Evolutionary conservation across 2,329 filamentous ascomycete genomes (phyloP).

Genomic region (Ophiocordyceps camponoti-floridani): DNA sequence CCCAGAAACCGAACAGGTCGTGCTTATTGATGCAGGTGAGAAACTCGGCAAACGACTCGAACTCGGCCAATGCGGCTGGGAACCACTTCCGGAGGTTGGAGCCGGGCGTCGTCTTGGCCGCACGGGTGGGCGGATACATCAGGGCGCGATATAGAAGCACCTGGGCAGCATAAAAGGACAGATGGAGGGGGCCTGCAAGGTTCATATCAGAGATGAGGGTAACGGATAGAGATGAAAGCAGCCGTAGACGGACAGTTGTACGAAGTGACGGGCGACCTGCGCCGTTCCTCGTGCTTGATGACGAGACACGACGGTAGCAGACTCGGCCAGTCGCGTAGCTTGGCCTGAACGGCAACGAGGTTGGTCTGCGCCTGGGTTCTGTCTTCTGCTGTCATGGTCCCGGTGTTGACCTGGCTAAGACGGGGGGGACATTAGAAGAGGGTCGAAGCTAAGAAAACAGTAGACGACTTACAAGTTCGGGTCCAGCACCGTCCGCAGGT

Average conservation of each 20-base stretch:
- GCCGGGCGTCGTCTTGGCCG: conserved; percentile 16
- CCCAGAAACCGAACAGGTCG: conserved; percentile 24
- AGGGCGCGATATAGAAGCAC: conserved; percentile 23
- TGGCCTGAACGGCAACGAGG: conserved; percentile 10
- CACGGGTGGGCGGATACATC: conserved; percentile 25
- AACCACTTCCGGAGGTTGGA: conserved; percentile 19
- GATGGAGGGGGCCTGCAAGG: conserved; percentile 17
- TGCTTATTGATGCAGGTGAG: conserved; percentile 16
- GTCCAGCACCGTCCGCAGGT: conserved; percentile 15
- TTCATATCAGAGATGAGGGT: background rate
- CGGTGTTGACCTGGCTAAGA: conserved; percentile 9
- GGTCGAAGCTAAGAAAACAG: background rate
- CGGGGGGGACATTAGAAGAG: background rate
- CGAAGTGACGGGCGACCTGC: conserved; percentile 3
- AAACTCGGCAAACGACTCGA: conserved; percentile 18
- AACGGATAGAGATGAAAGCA: background rate
- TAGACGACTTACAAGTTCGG: conserved; percentile 13
- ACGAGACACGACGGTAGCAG: conserved; percentile 17
- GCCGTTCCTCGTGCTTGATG: conserved; percentile 6
- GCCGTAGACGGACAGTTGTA: conserved; percentile 8
- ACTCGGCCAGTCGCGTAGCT: conserved; percentile 16
- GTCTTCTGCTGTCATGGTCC: conserved; percentile 3
- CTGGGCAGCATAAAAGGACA: conserved; percentile 22
- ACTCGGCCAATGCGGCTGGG: conserved; percentile 14
- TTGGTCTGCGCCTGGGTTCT: conserved; percentile 5